These are phyloP conservation scores for Penicillium samsonianum DNA, from an alignment of 495 filamentous ascomycete species.

Conservation along the genomic window DNA sequence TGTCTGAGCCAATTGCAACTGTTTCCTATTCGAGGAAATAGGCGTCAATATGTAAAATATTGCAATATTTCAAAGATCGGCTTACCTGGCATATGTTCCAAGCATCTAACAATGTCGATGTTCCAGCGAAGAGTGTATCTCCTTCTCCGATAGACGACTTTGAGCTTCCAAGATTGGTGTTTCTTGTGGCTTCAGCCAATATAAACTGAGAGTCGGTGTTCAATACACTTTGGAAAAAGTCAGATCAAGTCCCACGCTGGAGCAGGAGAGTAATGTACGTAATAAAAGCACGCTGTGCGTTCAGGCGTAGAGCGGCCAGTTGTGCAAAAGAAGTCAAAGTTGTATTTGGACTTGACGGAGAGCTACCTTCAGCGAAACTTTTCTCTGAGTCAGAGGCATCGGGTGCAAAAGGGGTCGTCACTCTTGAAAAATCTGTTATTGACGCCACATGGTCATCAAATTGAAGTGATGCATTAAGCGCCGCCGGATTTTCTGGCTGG, in stretches of 20 bases:
- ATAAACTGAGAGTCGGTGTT: conserved; percentile 50
- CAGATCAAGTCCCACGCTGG: not conserved
- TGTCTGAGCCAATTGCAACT: not conserved
- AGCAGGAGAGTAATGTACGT: conserved; percentile 10
- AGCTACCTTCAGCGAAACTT: not conserved
- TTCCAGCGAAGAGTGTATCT: conserved; percentile 47
- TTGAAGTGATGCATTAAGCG: conserved; percentile 1
- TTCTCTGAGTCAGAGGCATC: not conserved
- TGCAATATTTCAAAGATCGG: conserved; percentile 24
- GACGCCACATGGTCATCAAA: conserved; percentile 3
- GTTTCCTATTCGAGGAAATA: conserved; percentile 8
- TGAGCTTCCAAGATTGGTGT: conserved; percentile 36
- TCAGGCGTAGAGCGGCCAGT: conserved; percentile 41
- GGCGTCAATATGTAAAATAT: not conserved
- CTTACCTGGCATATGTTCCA: conserved; percentile 24
- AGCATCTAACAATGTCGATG: conserved; percentile 34
- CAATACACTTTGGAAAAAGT: conserved; percentile 5
- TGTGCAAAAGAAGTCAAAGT: conserved; percentile 48
- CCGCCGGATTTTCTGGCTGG: conserved; percentile 21
- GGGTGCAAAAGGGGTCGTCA: not conserved
- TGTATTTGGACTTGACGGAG: conserved; percentile 42
- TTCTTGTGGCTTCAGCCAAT: conserved; percentile 51
- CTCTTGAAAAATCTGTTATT: not conserved
- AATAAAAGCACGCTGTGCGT: conserved; percentile 41
- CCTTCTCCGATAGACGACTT: conserved; percentile 30